These are phyloP conservation scores for Breviolum minutum DNA, from an alignment of 73 alveolate species.

Conservation along the genomic window DNA sequence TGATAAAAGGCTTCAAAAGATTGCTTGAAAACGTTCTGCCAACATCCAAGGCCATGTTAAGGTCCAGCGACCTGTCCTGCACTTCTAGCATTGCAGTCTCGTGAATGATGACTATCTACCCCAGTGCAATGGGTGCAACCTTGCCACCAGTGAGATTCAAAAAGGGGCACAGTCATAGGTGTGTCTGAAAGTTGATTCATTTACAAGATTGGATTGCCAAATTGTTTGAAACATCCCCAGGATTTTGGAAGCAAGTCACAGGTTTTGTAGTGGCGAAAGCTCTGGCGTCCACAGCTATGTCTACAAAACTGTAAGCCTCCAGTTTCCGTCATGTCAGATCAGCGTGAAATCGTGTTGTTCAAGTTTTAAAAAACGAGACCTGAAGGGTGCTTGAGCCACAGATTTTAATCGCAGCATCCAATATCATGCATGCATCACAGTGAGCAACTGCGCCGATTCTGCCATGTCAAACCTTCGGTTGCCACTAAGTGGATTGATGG, in stretches of 20 bases:
- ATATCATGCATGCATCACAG: background rate
- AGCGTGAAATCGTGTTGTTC: too few relatives aligned
- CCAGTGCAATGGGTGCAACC: constrained; percentile 59
- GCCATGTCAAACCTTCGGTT: background rate
- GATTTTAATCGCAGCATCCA: background rate
- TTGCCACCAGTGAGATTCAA: background rate
- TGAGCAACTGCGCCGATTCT: background rate
- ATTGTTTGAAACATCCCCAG: too few relatives aligned
- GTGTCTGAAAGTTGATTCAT: too few relatives aligned
- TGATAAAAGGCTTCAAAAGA: too few relatives aligned
- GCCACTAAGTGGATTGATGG: too few relatives aligned
- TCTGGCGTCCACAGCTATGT: constrained; percentile 1
- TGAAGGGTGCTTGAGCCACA: background rate
- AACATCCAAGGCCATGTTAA: background rate
- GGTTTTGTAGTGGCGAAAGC: constrained; percentile 14
- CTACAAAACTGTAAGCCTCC: background rate
- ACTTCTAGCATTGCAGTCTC: constrained; percentile 59
- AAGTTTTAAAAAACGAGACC: background rate
- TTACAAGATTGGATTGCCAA: too few relatives aligned
- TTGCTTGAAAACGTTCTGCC: background rate
- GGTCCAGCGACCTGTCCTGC: background rate
- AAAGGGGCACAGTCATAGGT: too few relatives aligned
- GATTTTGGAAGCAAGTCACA: background rate
- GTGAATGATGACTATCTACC: background rate
- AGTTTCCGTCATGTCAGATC: background rate